These are phyloP conservation scores for Globisporangium sylvaticum DNA, from an alignment of 352 stramenopile genomes.

Conservation along the genomic window DNA sequence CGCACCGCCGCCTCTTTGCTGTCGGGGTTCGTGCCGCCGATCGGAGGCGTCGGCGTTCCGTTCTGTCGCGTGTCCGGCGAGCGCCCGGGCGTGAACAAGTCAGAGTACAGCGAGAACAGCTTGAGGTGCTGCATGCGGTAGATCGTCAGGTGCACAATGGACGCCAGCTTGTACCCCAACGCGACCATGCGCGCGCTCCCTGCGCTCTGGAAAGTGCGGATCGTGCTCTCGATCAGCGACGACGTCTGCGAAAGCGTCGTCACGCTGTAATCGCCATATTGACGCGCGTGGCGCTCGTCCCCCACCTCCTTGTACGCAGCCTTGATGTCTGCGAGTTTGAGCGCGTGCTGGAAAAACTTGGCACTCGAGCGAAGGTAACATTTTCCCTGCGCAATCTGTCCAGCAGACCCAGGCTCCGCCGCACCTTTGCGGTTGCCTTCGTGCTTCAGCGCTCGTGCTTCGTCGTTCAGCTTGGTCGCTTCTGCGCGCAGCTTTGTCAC, in stretches of 20 bases:
- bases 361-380: constrained; percentile 73
- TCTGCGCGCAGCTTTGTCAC: constrained; percentile 48
- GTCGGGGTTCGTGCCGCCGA: constrained; percentile 38
- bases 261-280: constrained; percentile 61
- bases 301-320: constrained; percentile 68
- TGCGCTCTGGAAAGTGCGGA: constrained; percentile 56
- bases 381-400: constrained; percentile 58
- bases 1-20: constrained; percentile 66
- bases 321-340: constrained; percentile 80
- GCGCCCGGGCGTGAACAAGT: constrained; percentile 69
- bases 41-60: constrained; percentile 61
- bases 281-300: constrained; percentile 54
- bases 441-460: constrained; percentile 76
- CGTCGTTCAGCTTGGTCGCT: constrained; percentile 50
- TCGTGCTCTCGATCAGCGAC: constrained; percentile 76
- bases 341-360: constrained; percentile 83
- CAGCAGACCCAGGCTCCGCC: constrained; percentile 32
- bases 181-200: constrained; percentile 61
- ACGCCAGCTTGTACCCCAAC: constrained; percentile 78
- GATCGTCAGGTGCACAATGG: constrained; percentile 75
- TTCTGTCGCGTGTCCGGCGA: constrained; percentile 74
- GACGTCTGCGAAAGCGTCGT: constrained; percentile 74
- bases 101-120: constrained; percentile 74
- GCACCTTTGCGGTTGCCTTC: constrained; percentile 64
- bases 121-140: constrained; percentile 82